These are phyloP conservation scores for Monosporascus sp. DNA, from an alignment of 2,329 filamentous ascomycete species.

Conservation along the genomic window DNA sequence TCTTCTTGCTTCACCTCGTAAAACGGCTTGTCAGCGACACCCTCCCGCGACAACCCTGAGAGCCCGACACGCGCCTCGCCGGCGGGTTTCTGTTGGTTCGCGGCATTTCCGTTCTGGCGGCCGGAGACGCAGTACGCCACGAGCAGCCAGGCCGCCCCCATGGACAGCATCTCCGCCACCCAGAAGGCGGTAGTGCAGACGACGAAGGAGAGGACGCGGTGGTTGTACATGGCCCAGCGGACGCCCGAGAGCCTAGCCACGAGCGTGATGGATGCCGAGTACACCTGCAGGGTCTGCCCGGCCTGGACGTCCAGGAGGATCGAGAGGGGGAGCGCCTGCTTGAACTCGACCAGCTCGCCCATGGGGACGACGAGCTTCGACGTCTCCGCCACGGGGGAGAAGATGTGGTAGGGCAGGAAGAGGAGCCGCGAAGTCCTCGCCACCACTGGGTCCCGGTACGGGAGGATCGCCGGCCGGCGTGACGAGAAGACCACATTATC, in stretches of 20 bases:
- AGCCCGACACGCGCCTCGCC: neutral
- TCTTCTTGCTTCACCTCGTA: constrained; percentile 8
- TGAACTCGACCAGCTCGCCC: constrained; percentile 68
- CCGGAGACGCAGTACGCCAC: constrained; percentile 35
- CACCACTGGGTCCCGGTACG: constrained; percentile 69
- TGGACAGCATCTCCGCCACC: constrained; percentile 64
- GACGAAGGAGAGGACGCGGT: constrained; percentile 64
- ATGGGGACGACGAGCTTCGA: constrained; percentile 62
- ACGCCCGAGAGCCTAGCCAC: constrained; percentile 72
- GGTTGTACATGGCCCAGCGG: constrained; percentile 81
- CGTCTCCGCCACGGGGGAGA: constrained; percentile 60
- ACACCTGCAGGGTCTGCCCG: constrained; percentile 68
- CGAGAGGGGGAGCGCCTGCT: constrained; percentile 36
- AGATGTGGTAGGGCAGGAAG: constrained; percentile 63
- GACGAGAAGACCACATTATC: constrained; percentile 53
- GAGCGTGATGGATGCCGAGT: constrained; percentile 62
- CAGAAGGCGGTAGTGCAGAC: constrained; percentile 71
- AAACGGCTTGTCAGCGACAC: neutral
- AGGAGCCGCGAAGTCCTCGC: constrained; percentile 55
- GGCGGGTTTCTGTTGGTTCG: neutral
- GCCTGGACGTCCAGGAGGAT: constrained; percentile 63
- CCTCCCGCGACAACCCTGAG: neutral
- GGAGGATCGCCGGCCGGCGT: constrained; percentile 70
- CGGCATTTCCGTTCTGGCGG: constrained; percentile 1
- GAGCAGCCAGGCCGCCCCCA: constrained; percentile 59